Base-by-base conservation (phyloP, 2,329 filamentous ascomycete species). In the Cladosporium colombiae region DNA sequence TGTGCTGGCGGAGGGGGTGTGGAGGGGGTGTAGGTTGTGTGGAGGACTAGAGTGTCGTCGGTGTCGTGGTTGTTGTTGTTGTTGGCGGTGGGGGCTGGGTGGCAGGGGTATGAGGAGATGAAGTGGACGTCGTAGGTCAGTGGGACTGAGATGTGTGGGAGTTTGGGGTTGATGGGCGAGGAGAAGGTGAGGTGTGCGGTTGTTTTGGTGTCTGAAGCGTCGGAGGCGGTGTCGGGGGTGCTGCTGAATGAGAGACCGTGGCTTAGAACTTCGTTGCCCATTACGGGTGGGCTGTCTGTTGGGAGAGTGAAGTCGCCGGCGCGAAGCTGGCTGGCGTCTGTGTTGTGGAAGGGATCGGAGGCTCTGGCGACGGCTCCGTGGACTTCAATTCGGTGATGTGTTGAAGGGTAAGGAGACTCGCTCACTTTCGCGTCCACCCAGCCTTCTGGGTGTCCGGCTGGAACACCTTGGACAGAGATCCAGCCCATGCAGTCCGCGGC, bases 401-500 rank as follows among this genome's bases (percentile, higher is more conserved):
- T 8, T n/a, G 40, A 35, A 6, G 55, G 63, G 7, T 63, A 63
- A 16, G 61, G 61, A 11, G 13, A 63, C 16, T 63, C 61, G 16
- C 40, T 31, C 33, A 78, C 78, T 23, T 77, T 75, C 10, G 85
- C 73, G 37, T 83, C 79, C 56, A 85, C 75, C 85, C 85, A 87
- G 5, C 82, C 81, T 59, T 82, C 78, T 7, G 72, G 65, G 1
- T 67, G 61, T 13, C 74, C 66, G 25, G 72, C 68, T 44, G 78
- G 74, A 11, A 74, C 72, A 23, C 50, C 60, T 23, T 69, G 68
- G 7, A 81, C 76, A 10, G 78, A 78, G 5, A 85, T 77, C 85
- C 85, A 87, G 7, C 84, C 84, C 82, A 86, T 84, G 65, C 82
- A 85, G 61, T 84, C 82, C 40, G 76, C 75, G 6, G 80, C 78